These are phyloP conservation scores for Sporisorium graminicola DNA, from an alignment of 1,284 basidiomycete species.

Conservation along the genomic window DNA sequence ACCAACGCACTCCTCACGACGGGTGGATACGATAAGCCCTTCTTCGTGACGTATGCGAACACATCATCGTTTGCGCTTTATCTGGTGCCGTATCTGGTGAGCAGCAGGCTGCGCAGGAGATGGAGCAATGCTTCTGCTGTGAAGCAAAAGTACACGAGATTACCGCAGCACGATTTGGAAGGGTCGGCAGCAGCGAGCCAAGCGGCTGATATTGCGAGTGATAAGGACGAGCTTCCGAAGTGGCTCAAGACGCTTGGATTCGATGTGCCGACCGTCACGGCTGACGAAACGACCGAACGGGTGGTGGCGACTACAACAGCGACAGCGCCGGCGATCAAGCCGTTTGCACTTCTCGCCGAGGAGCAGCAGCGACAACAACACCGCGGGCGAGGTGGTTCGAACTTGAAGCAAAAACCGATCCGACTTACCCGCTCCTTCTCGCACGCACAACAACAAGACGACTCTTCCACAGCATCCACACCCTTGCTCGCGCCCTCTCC, in stretches of 20 bases:
- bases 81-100: conserved; percentile 78
- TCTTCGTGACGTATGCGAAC: conserved; percentile 82
- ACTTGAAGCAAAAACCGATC: conserved; percentile 33
- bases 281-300: background rate
- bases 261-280: conserved; percentile 40
- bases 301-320: background rate
- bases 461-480: conserved; percentile 38
- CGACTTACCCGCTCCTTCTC: conserved; percentile 22
- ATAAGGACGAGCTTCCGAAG: conserved; percentile 20
- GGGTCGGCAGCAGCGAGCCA: background rate
- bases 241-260: conserved; percentile 64
- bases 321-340: conserved; percentile 20
- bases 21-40: conserved; percentile 67
- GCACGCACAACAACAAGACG: conserved; percentile 15
- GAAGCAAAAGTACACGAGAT: conserved; percentile 4
- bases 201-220: conserved; percentile 20
- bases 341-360: conserved; percentile 21
- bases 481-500: conserved; percentile 29
- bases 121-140: conserved; percentile 25
- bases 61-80: conserved; percentile 91
- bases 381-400: conserved; percentile 19
- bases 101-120: conserved; percentile 20
- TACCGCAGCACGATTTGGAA: conserved; percentile 21
- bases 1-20: conserved; percentile 66
- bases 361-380: conserved; percentile 24